These are phyloP conservation scores for Linanthus parryae DNA, from an alignment of 148 eudicot genomes.

Conservation along the genomic window DNA sequence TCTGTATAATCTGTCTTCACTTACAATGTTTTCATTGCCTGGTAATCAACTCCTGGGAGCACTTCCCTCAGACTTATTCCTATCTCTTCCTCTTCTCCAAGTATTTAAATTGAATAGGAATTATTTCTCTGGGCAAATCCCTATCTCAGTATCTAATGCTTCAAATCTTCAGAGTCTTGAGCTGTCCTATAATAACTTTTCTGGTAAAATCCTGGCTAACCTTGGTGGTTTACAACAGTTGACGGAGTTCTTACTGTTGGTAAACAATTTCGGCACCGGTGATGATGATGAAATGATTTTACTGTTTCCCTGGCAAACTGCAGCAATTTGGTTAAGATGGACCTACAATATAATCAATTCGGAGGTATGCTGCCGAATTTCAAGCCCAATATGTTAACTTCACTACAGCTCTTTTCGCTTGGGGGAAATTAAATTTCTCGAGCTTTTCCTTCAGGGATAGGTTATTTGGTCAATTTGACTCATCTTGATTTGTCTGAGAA, in stretches of 20 bases:
- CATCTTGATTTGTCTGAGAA: not conserved
- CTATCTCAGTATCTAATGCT: conserved; percentile 11
- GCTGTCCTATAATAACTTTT: not conserved
- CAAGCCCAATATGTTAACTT: conserved; percentile 1
- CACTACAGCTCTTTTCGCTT: not conserved
- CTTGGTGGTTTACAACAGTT: conserved; percentile 12
- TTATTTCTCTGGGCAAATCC: conserved; percentile 7
- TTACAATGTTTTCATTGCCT: not conserved
- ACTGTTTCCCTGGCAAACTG: conserved; percentile 17
- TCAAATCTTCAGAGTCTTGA: not conserved
- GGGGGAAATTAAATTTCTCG: conserved; percentile 7
- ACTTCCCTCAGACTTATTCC: conserved; percentile 8
- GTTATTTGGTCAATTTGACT: not conserved
- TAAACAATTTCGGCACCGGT: not conserved
- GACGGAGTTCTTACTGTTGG: not conserved
- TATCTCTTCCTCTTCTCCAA: conserved; percentile 12
- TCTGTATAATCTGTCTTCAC: conserved; percentile 9
- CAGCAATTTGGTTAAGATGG: conserved; percentile 4
- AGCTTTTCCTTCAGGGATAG: not conserved
- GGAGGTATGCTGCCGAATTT: conserved; percentile 6
- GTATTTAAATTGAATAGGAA: conserved; percentile 3
- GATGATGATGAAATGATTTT: conserved; percentile 13
- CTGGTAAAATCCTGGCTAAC: conserved; percentile 4
- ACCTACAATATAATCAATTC: not conserved
- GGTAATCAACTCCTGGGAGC: conserved; percentile 12